phyloP scores from a whole-genome alignment of 345 rosid genomes.

The Eucalyptus curtisii region DNA sequence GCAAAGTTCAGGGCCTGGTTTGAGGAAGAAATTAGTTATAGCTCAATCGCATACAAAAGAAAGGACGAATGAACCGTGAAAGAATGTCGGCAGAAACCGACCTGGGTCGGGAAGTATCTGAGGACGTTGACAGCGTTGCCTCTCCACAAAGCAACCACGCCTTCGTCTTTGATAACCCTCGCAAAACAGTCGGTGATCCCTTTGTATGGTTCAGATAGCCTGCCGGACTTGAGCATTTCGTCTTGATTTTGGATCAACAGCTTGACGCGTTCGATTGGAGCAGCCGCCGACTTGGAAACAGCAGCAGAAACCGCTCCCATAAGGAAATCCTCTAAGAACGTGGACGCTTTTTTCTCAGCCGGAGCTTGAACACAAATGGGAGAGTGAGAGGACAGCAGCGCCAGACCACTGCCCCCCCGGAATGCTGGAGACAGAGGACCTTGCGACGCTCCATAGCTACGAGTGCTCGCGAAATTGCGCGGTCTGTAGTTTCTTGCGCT shows the following conservation, averaged over 20 bases:
- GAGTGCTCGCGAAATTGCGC: background rate
- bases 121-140: slow-evolving; percentile 53
- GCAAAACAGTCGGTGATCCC: slow-evolving; percentile 41
- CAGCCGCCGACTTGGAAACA: slow-evolving; percentile 42
- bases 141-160: slow-evolving; percentile 47
- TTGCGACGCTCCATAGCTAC: slow-evolving; percentile 17
- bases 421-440: slow-evolving; percentile 10
- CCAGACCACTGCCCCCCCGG: slow-evolving; percentile 11
- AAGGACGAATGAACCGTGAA: background rate
- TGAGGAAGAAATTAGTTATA: background rate
- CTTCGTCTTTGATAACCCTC: slow-evolving; percentile 42
- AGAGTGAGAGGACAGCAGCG: slow-evolving; percentile 4
- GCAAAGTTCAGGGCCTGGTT: slow-evolving; percentile 46
- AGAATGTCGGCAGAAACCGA: background rate
- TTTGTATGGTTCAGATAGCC: slow-evolving; percentile 41
- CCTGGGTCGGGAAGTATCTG: slow-evolving; percentile 58
- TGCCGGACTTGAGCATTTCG: slow-evolving; percentile 44
- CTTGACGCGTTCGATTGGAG: slow-evolving; percentile 40
- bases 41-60: background rate
- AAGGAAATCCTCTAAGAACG: slow-evolving; percentile 36
- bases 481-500: background rate
- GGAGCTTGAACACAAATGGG: slow-evolving; percentile 28
- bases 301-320: slow-evolving; percentile 57
- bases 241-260: slow-evolving; percentile 47
- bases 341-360: slow-evolving; percentile 18